A percentile compares a stretch with the other conserved stretches of the same genome.
Evolutionary conservation across 176 grass and related monocot genomes (phyloP).

Genomic region (Guadua angustifolia): DNA sequence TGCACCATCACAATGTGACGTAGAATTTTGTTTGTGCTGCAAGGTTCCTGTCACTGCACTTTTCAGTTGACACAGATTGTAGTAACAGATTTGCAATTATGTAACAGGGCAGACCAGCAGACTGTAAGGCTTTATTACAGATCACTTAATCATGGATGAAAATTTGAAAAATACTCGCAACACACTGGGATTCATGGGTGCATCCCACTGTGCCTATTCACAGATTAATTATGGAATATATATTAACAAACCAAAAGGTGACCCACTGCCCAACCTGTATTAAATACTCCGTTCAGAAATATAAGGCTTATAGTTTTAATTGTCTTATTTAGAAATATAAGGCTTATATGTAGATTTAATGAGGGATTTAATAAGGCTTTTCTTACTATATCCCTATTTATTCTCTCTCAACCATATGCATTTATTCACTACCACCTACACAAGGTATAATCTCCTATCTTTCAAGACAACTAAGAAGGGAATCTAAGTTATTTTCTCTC

Average conservation of each 20-base stretch:
- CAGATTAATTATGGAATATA: not conserved
- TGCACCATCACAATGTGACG: slow-evolving; percentile 55
- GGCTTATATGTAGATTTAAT: too few species aligned
- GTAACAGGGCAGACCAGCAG: not conserved
- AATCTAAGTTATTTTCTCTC: too few species aligned
- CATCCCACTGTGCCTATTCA: slow-evolving; percentile 31
- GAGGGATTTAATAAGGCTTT: too few species aligned
- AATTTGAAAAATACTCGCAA: not conserved
- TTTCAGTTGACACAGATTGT: slow-evolving; percentile 38
- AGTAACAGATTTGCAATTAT: slow-evolving; percentile 27
- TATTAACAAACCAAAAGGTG: slow-evolving; percentile 17
- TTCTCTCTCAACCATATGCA: too few species aligned
- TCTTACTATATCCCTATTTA: too few species aligned
- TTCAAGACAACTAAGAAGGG: too few species aligned
- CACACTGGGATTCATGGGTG: not conserved
- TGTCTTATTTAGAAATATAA: too few species aligned
- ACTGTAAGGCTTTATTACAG: not conserved
- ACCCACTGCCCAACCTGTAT: slow-evolving; percentile 11
- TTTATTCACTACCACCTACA: too few species aligned
- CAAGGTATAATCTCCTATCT: too few species aligned
- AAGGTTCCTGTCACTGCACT: slow-evolving; percentile 49
- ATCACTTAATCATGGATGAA: not conserved
- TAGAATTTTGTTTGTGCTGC: slow-evolving; percentile 58
- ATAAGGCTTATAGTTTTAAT: too few species aligned
- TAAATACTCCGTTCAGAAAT: not conserved